Evolutionary conservation across 495 filamentous ascomycete species (phyloP), one percentile per base, ranked within the genome.

Genomic region (Ramalina peruviana): DNA sequence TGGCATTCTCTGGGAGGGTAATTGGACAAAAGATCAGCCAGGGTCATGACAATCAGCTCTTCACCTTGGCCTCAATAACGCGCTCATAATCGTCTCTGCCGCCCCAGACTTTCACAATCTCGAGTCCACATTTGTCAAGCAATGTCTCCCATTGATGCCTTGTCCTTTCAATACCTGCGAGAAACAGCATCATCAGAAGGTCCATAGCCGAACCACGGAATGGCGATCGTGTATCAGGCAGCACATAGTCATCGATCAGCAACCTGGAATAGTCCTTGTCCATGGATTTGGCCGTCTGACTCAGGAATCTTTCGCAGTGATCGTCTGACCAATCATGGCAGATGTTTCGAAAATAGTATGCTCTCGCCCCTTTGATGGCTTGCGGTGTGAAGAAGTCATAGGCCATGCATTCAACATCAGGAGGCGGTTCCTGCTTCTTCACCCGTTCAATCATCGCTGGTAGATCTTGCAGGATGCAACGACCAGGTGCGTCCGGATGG

Each of bases 401-500:
- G 13, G 60, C 54, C 57, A 61, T 49, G 19, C 52, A 51, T 40
- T 68, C 65, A 36, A 67, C 58, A 20, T 58, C 60, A 20, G 54
- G 45, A 30, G 59, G 53, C 4, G 67, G 53, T 6, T 55, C 48
- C 16, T 57, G 45, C 4, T 65, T 57, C 19, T 60, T 56, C 4
- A 55, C 47, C 33, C 55, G 55, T 13, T 62, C 60, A 27, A 73
- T 52, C 1, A 69, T 64, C 19, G 62, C 42, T 5, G 66, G 60
- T 2, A 69, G 62, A 54, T 78, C 76, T 53, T 78, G 72, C 4
- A 80, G 50, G 7, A 80, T 55, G n/a, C 76, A 59, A 13, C 62
- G 60, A 0, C 71, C 72, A 3, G 66, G 57, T 1, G 68, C 42
- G 1, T 67, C 45, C 0, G 68, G 66, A 27, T 55, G 54, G 10